Conservation (phyloP, 2,329 filamentous ascomycete species). For the Hypoxylon sp. region DNA sequence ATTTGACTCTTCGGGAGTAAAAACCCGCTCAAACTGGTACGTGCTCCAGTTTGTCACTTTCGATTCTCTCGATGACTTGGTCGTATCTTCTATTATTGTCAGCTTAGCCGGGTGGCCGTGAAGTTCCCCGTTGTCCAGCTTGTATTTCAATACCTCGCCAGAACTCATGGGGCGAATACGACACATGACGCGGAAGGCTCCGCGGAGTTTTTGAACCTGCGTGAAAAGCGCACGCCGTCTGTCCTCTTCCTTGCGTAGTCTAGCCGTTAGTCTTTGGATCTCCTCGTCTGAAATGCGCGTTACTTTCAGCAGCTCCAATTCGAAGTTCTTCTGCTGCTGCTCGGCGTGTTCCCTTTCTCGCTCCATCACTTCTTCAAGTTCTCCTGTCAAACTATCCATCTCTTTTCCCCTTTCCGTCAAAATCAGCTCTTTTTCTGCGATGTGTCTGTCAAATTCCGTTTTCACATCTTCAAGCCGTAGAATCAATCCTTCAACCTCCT, state of each 20-base stretch:
- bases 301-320: neutral
- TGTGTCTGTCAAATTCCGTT: neutral
- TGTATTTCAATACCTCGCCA: conserved; percentile 16
- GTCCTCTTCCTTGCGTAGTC: conserved; percentile 36
- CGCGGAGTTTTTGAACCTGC: conserved; percentile 95
- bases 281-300: neutral
- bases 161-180: conserved; percentile 78
- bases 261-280: conserved; percentile 26
- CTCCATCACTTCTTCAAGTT: conserved; percentile 7
- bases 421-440: neutral
- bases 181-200: conserved; percentile 98
- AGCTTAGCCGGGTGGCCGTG: conserved; percentile 52
- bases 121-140: conserved; percentile 9
- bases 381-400: conserved; percentile 1
- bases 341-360: neutral
- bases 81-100: conserved; percentile 84
- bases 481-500: neutral
- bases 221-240: conserved; percentile 93
- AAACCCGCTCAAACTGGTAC: conserved; percentile 94
- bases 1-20: conserved; percentile 82
- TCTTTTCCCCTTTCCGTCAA: neutral
- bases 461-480: neutral
- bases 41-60: conserved; percentile 53
- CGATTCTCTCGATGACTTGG: conserved; percentile 77
- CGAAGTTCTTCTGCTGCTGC: neutral